A percentile compares a stretch with the other conserved stretches of the same genome.
These are phyloP conservation scores for Bipolaris gigantea DNA, from an alignment of 2,329 filamentous ascomycete genomes.

Conservation along the genomic window DNA sequence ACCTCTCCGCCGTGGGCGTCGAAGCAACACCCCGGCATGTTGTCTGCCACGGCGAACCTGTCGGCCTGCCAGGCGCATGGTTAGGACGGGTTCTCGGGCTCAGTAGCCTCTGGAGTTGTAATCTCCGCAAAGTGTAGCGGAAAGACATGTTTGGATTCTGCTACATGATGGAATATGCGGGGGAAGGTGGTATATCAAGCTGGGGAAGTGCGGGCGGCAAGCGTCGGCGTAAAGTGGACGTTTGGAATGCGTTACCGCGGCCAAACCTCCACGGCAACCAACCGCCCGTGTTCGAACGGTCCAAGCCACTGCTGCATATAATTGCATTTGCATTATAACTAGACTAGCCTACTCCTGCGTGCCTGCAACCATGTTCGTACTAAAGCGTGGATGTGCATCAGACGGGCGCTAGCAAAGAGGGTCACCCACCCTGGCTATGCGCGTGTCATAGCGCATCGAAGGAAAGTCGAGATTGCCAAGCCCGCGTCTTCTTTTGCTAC, in stretches of 20 bases:
- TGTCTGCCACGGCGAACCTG: constrained; percentile 41
- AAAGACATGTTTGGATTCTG: constrained; percentile 37
- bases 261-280: not conserved
- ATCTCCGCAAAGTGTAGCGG: constrained; percentile 33
- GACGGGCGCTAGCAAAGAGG: constrained; percentile 12
- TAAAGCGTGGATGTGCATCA: too few species aligned
- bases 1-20: constrained; percentile 62
- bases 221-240: constrained; percentile 29
- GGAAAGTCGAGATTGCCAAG: constrained; percentile 35
- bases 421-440: constrained; percentile 9
- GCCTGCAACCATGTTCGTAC: too few species aligned
- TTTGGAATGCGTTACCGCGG: constrained; percentile 3
- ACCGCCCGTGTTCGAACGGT: too few species aligned
- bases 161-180: constrained; percentile 23
- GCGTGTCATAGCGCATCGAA: constrained; percentile 33
- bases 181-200: constrained; percentile 21
- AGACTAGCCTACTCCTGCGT: too few species aligned
- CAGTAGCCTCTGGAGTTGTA: constrained; percentile 23
- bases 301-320: not conserved
- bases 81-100: constrained; percentile 16
- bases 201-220: constrained; percentile 33
- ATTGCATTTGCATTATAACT: too few species aligned
- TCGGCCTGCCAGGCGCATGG: constrained; percentile 22
- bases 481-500: constrained; percentile 8
- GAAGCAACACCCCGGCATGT: constrained; percentile 62